A percentile compares a stretch with the other conserved stretches of the same genome.
Conservation (phyloP, 352 stramenopile genomes). For the Phytophthora pisi region DNA sequence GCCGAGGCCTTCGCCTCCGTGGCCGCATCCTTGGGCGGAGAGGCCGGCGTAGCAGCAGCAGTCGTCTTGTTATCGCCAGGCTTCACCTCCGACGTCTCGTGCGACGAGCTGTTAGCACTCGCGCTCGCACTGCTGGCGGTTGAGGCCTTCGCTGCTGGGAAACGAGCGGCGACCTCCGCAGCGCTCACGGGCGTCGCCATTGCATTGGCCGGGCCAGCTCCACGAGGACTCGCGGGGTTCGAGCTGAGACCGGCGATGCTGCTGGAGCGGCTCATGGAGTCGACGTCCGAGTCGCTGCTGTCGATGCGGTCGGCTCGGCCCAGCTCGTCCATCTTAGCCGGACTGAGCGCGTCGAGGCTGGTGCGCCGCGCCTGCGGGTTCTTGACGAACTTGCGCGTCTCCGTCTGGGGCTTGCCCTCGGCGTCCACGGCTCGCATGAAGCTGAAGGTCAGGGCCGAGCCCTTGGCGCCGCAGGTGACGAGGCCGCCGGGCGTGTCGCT, state of each 20-base stretch:
- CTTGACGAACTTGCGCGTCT: conserved; percentile 52
- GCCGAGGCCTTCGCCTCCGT: neutral
- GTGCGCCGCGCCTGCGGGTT: conserved; percentile 52
- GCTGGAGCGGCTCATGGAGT: conserved; percentile 50
- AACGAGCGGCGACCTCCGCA: conserved; percentile 25
- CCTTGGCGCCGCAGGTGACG: conserved; percentile 54
- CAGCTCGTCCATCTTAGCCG: conserved; percentile 55
- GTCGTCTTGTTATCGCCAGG: conserved; percentile 1
- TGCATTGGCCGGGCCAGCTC: conserved; percentile 1
- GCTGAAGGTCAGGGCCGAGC: conserved; percentile 44
- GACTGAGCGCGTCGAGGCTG: conserved; percentile 46
- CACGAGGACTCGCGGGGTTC: conserved; percentile 40
- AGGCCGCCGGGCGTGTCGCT: conserved; percentile 48
- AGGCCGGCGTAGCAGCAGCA: conserved; percentile 2
- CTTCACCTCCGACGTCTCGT: conserved; percentile 17
- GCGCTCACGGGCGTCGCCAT: conserved; percentile 18
- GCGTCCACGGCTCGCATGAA: conserved; percentile 36
- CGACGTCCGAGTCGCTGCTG: conserved; percentile 56
- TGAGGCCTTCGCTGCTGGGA: conserved; percentile 15
- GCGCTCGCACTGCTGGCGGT: conserved; percentile 15
- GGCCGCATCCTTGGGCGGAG: conserved; percentile 12
- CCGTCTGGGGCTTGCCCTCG: conserved; percentile 29
- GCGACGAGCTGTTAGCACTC: conserved; percentile 2
- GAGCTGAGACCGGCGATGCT: conserved; percentile 35
- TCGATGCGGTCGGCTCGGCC: conserved; percentile 45